Base-by-base conservation (phyloP, 2,329 filamentous ascomycete genomes). In the Cytospora paraplurivora region DNA sequence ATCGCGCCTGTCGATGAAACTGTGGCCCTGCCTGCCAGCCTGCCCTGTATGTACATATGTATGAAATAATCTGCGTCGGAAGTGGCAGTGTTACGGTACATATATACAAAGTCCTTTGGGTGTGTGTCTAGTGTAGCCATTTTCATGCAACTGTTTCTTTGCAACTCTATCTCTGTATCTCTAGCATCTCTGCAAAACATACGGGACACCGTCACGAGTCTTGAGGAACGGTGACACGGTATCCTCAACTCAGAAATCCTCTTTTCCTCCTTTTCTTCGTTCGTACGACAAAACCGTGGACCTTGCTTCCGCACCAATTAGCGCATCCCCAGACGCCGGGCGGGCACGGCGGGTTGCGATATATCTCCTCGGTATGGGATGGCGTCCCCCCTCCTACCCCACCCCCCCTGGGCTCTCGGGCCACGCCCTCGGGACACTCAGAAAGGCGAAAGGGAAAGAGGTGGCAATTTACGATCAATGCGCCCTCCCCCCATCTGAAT, bases 1-100 rank as follows among this genome's bases (percentile, higher is more conserved):
- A 44, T 44, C 41, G 41, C 41, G 41, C 41, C 19, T 44, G 41
- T 44, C 41, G 41, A 44, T 44, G 41, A 44, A 44, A 44, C 41
- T 44, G 41, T n/a, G 41, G 41, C 41, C 27, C 27, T 27, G 27
- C 27, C 27, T 27, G 27, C 27, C 27, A 27, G 27, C 27, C 27
- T 27, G 27, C 27, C 41, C 41, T 44, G 41, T 44, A 19, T 15
- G 41, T 44, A 44, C 17, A 19, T 44, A 44, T 44, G 41, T 44
- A 44, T 44, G 41, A n/a, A 19, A 44, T 19, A 44, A 8, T n/a
- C 15, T 7, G 41, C 41, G 19, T 44, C 41, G n/a, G n/a, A 4
- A 27, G 27, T 27, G 27, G 27, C 27, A 44, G 41, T 44, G 41
- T 7, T 10, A n/a, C 17, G 19, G n/a, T n/a, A 7, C 41, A 2